phyloP scores from a whole-genome alignment of 2,329 filamentous ascomycete species.

The Dactylonectria estremocensis region DNA sequence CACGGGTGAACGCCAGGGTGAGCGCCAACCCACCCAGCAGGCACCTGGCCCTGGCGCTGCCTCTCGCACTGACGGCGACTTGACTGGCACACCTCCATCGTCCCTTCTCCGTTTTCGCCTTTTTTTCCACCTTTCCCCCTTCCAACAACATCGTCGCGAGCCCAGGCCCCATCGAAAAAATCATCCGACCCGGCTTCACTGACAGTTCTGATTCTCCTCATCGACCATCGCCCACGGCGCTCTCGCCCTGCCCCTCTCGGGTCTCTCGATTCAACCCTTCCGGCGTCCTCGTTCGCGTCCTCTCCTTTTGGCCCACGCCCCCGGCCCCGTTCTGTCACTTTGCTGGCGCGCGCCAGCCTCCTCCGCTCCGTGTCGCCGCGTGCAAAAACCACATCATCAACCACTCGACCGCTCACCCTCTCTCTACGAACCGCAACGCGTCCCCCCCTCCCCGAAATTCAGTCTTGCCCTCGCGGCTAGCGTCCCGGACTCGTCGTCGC shows the following conservation, averaged over 20 bases:
- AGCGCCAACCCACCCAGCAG: slow-evolving; percentile 13
- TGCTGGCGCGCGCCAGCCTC: slow-evolving; percentile 38
- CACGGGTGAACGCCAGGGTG: not conserved
- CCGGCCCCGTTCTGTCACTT: slow-evolving; percentile 38
- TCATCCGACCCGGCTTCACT: slow-evolving; percentile 34
- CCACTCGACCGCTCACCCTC: slow-evolving; percentile 19
- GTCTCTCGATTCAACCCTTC: slow-evolving; percentile 20
- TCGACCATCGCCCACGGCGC: slow-evolving; percentile 20
- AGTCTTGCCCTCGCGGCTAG: slow-evolving; percentile 33
- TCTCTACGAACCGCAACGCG: slow-evolving; percentile 12
- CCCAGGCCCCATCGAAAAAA: slow-evolving; percentile 33
- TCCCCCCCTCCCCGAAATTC: slow-evolving; percentile 10
- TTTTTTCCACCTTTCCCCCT: slow-evolving; percentile 48
- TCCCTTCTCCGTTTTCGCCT: slow-evolving; percentile 43
- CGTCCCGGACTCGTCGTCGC: slow-evolving; percentile 33
- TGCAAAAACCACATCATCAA: slow-evolving; percentile 25
- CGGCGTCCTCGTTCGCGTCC: slow-evolving; percentile 40
- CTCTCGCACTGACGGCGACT: slow-evolving; percentile 11
- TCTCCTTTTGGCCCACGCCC: slow-evolving; percentile 39
- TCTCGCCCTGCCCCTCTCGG: slow-evolving; percentile 23
- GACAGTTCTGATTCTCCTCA: slow-evolving; percentile 26
- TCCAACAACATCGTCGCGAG: slow-evolving; percentile 48
- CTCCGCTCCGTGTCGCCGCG: slow-evolving; percentile 28
- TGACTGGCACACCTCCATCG: slow-evolving; percentile 43
- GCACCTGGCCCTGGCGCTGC: slow-evolving; percentile 18